phyloP scores from a whole-genome alignment of 2,329 filamentous ascomycete species.

The Sarocladium kiliense region DNA sequence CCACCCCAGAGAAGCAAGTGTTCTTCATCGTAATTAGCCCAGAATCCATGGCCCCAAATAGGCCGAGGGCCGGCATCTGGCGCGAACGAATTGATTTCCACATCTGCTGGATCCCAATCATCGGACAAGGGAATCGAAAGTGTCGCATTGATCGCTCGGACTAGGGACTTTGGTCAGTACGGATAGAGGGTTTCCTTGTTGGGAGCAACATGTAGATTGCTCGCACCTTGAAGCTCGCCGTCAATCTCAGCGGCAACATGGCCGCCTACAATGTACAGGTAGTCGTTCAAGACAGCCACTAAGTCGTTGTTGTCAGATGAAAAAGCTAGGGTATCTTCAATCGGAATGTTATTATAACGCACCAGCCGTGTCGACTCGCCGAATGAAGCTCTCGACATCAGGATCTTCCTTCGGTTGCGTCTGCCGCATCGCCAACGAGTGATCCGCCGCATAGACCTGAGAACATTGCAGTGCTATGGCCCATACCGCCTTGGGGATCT shows the following conservation, averaged over 20 bases:
- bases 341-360: background rate
- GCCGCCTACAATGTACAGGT: slow-evolving; percentile 1
- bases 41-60: background rate
- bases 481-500: background rate
- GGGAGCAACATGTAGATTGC: no score
- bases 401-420: background rate
- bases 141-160: background rate
- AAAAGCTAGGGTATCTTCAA: background rate
- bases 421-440: background rate
- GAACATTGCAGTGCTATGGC: background rate
- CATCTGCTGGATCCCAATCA: background rate
- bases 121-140: background rate
- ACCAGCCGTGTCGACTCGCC: background rate
- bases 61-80: background rate
- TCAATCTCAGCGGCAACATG: background rate
- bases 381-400: background rate
- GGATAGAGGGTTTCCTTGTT: no score
- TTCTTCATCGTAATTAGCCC: background rate
- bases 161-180: no score
- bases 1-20: slow-evolving; percentile 3
- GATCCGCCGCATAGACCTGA: background rate
- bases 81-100: background rate
- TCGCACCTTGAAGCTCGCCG: background rate
- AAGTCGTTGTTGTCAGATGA: background rate
- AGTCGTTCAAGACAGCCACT: background rate